phyloP scores from a whole-genome alignment of 352 stramenopile genomes.

The Phytophthora pini region DNA sequence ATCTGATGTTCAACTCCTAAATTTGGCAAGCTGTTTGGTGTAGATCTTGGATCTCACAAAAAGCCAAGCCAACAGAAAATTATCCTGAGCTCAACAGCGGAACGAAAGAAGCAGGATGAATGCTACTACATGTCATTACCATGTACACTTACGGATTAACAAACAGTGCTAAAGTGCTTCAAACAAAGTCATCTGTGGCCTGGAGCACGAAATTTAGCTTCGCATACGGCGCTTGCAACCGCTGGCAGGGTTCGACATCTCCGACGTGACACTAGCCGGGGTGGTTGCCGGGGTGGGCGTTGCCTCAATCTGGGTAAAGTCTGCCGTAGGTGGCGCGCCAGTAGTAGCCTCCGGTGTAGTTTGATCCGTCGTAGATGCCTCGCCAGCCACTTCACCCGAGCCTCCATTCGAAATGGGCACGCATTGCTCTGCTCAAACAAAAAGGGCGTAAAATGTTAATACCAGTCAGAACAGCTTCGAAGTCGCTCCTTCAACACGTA shows the following conservation, averaged over 20 bases:
- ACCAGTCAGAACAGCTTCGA: neutral
- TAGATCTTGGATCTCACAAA: too few relatives aligned
- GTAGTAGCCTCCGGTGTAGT: conserved; percentile 10
- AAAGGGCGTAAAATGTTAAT: neutral
- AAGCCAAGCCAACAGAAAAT: too few relatives aligned
- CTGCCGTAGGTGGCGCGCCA: conserved; percentile 5
- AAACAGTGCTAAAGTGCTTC: too few relatives aligned
- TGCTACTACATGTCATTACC: too few relatives aligned
- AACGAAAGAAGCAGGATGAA: too few relatives aligned
- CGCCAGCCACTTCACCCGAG: conserved; percentile 10
- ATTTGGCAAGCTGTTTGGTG: too few relatives aligned
- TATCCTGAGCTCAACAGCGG: too few relatives aligned
- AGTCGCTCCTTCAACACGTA: conserved; percentile 10
- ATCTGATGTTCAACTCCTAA: too few relatives aligned
- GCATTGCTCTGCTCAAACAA: conserved; percentile 29
- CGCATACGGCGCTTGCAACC: conserved; percentile 27
- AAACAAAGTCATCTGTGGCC: too few relatives aligned
- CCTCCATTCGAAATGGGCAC: conserved; percentile 38
- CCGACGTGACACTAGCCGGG: neutral
- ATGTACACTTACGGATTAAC: too few relatives aligned
- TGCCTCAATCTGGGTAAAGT: conserved; percentile 14
- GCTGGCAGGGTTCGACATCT: neutral
- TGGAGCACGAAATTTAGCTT: conserved; percentile 2
- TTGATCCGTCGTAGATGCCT: conserved; percentile 10
- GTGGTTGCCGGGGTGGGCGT: neutral